Conservation (phyloP, 1,284 basidiomycete species). For the Heterobasidion parviporum region DNA sequence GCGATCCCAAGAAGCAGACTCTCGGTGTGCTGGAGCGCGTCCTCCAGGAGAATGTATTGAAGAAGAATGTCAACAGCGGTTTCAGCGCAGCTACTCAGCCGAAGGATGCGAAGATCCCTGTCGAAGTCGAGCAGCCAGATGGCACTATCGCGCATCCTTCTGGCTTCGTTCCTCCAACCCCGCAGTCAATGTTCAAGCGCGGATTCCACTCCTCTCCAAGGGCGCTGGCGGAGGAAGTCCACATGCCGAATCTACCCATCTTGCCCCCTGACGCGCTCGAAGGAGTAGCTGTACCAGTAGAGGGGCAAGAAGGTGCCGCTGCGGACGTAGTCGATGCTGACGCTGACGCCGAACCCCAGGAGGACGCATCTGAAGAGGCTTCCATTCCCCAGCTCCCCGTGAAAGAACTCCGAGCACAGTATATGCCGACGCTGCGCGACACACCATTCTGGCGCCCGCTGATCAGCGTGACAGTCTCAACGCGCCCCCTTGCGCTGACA, state of each 20-base stretch:
- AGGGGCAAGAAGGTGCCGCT: too few relatives aligned
- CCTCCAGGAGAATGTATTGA: not conserved
- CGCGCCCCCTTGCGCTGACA: conserved; percentile 33
- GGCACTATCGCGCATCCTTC: not conserved
- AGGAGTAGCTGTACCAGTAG: not conserved
- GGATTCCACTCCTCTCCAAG: not conserved
- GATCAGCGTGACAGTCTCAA: conserved; percentile 30
- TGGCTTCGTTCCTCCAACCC: not conserved
- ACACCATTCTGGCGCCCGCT: conserved; percentile 34
- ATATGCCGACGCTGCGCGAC: conserved; percentile 20
- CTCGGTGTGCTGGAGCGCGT: not conserved
- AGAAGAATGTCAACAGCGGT: not conserved
- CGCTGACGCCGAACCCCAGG: not conserved
- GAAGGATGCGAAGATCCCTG: conserved; percentile 18
- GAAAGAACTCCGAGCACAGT: conserved; percentile 10
- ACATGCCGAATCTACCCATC: not conserved
- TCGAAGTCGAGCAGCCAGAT: not conserved
- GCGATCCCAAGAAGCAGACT: not conserved
- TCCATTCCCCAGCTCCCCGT: not conserved
- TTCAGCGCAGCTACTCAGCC: conserved; percentile 19
- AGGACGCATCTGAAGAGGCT: not conserved
- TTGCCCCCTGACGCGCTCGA: not conserved
- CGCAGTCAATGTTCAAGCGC: not conserved
- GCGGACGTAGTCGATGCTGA: not conserved
- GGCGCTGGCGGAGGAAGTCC: not conserved